These are phyloP conservation scores for Madurella fahalii DNA, from an alignment of 2,329 filamentous ascomycete species.

Conservation along the genomic window DNA sequence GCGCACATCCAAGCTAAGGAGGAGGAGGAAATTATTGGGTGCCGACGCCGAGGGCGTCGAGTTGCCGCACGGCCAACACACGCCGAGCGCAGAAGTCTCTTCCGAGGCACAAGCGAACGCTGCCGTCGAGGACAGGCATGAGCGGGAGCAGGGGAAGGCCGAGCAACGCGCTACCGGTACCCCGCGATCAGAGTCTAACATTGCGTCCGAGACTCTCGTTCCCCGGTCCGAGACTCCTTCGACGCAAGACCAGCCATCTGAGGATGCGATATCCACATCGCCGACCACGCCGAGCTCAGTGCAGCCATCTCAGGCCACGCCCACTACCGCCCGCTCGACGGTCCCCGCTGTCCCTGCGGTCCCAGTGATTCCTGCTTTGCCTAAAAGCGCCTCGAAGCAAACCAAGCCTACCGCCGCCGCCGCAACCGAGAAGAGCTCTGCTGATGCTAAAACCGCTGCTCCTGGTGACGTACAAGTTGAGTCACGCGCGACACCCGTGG, in stretches of 20 bases:
- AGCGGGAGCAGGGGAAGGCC: not conserved
- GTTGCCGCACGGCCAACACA: conserved; percentile 31
- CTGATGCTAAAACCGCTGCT: conserved; percentile 24
- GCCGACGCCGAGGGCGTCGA: conserved; percentile 39
- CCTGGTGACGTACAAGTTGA: conserved; percentile 11
- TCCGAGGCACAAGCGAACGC: conserved; percentile 20
- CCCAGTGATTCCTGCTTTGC: conserved; percentile 46
- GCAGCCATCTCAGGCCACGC: conserved; percentile 26
- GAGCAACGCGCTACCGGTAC: conserved; percentile 17
- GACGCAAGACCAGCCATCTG: conserved; percentile 31
- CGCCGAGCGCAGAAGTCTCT: conserved; percentile 27
- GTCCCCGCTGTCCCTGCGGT: conserved; percentile 42
- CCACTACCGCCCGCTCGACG: conserved; percentile 33
- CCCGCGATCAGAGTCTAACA: conserved; percentile 16
- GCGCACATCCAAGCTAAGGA: conserved; percentile 38
- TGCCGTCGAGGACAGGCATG: not conserved
- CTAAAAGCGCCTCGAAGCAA: conserved; percentile 37
- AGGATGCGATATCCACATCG: conserved; percentile 32
- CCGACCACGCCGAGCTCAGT: conserved; percentile 36
- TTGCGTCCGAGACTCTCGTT: conserved; percentile 7
- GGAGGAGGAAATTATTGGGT: conserved; percentile 37
- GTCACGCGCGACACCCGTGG: not conserved
- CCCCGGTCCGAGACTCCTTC: conserved; percentile 31
- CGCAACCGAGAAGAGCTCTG: conserved; percentile 20
- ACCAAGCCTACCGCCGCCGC: conserved; percentile 22